Base-by-base conservation (phyloP, 345 rosid species). In the Psidium guajava region DNA sequence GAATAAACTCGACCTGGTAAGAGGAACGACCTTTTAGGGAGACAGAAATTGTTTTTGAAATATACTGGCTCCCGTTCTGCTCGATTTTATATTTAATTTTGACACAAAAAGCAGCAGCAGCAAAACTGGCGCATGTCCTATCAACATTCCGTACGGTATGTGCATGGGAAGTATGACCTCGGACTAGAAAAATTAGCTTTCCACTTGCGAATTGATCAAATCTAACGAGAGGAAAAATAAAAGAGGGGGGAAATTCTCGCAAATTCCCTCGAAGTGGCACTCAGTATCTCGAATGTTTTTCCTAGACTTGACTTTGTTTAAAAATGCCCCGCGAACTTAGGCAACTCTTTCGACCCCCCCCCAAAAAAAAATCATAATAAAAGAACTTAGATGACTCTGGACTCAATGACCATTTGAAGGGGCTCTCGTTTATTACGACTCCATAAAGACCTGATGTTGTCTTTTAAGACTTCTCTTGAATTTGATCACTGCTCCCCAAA, bases 391-490 rank as follows among this genome's bases (percentile, higher is more conserved):
- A 16, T 6, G 57, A 20, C 21, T 6, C 2, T 27, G 40, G 14
- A 20, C n/a, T 61, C 5, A 15, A 6, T 61, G 74, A 28, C 40
- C 74, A 61, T 28, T 61, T 0, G 42, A 28, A 59, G 73, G 32
- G 0, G 28, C 40, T 5, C 73, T 59, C 73, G 20, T 58, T 58
- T 58, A 9, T 58, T 32, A 58, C 6, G n/a, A 27, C 73, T 59
- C 73, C 73, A 59, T 27, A 3, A 0, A 59, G 20, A 27, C 36
- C 13, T 27, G 4, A 58, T 27, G 27, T 27, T 6, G 5, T 27
- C n/a, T n/a, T 13, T 6, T 6, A 11, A 2, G 27, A 59, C 0
- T 12, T 1, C 6, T n/a, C 73, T 59, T 4, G 18, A n/a, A 27
- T 59, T 58, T 59, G 73, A 13, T 27, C 9, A 20, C 74, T 27